Conservation (phyloP, 148 eudicot species). For the Cornus suecica region DNA sequence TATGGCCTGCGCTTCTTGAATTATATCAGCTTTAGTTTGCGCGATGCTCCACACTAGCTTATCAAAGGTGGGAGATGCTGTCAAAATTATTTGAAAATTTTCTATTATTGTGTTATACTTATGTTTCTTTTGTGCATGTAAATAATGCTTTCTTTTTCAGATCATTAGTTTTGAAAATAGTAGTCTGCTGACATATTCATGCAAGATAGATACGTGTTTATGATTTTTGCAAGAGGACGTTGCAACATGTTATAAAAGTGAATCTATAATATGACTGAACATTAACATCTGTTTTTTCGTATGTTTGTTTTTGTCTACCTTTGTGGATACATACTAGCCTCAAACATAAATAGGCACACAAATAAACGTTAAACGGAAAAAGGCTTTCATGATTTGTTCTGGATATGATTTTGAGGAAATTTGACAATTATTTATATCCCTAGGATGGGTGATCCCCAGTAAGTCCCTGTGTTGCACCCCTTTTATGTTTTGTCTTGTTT, state of each 20-base stretch:
- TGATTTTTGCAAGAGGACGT: neutral
- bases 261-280: neutral
- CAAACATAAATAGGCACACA: neutral
- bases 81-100: neutral
- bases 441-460: no score
- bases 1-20: constrained; percentile 1
- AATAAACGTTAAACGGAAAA: neutral
- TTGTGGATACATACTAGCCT: neutral
- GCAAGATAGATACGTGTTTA: neutral
- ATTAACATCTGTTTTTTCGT: neutral
- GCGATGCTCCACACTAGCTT: neutral
- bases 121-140: neutral
- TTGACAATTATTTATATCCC: neutral
- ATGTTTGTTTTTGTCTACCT: neutral
- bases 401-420: neutral
- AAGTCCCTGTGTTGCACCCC: no score
- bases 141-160: neutral
- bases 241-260: neutral
- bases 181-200: neutral
- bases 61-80: neutral
- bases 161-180: neutral
- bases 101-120: no score
- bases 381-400: neutral
- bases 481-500: no score
- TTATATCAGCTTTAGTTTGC: neutral